Percentiles rank a stretch among this genome's conserved stretches.
Conservation (phyloP, 306 rosid species). For the Fragaria ananassa region DNA sequence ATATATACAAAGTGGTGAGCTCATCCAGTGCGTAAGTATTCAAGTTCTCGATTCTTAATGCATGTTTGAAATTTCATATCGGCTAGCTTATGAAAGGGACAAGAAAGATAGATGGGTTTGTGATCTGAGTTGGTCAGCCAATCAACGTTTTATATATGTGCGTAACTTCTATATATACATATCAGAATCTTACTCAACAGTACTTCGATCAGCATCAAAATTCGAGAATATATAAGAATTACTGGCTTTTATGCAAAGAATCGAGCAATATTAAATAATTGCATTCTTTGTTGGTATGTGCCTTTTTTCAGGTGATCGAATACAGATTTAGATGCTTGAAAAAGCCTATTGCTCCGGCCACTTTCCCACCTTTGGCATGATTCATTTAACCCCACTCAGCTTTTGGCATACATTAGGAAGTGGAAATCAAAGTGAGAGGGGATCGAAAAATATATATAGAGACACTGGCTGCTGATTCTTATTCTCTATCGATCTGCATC, state of each 20-base stretch:
- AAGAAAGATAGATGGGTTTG: neutral
- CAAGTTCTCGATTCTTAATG: no score
- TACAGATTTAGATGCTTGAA: constrained; percentile 37
- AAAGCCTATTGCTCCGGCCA: constrained; percentile 51
- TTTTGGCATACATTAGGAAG: constrained; percentile 38
- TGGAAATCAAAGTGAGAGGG: constrained; percentile 25
- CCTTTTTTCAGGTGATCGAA: constrained; percentile 21
- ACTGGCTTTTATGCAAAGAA: neutral
- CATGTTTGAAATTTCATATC: no score
- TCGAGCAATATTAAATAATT: neutral
- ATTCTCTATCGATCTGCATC: constrained; percentile 19
- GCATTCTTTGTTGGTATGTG: constrained; percentile 19
- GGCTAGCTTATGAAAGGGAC: no score
- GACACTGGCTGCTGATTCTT: constrained; percentile 20
- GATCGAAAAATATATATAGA: constrained; percentile 10
- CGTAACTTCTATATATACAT: neutral
- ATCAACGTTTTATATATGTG: neutral
- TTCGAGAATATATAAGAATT: neutral
- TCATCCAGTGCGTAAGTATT: no score
- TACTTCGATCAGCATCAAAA: neutral
- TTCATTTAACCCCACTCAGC: constrained; percentile 24
- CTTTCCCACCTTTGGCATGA: constrained; percentile 37
- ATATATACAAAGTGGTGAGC: no score
- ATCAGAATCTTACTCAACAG: neutral
- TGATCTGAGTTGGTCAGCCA: neutral